phyloP scores from a whole-genome alignment of 2,329 filamentous ascomycete species.

The Chalara sp. region DNA sequence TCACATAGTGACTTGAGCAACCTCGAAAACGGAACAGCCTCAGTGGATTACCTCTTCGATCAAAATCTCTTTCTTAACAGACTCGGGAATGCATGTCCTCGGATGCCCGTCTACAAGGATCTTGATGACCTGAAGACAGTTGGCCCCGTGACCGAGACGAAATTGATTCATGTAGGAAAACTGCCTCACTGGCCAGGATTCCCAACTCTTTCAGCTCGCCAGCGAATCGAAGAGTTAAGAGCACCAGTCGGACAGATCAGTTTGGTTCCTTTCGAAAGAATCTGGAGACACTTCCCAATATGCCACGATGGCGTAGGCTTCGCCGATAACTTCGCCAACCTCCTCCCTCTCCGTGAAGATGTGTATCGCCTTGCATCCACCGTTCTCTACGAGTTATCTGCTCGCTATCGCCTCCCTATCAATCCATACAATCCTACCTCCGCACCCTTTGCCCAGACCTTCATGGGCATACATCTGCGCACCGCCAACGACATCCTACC shows the following conservation, averaged over 20 bases:
- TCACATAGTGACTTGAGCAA: no score
- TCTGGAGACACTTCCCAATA: neutral
- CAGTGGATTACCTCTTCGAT: constrained; percentile 13
- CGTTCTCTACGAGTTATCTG: neutral
- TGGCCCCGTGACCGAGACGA: constrained; percentile 1
- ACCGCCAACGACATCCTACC: neutral
- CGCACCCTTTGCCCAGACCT: neutral
- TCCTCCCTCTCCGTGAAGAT: neutral
- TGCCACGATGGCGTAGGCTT: neutral
- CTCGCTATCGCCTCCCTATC: neutral
- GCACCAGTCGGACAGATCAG: constrained; percentile 3
- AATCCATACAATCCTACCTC: neutral
- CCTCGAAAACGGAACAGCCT: constrained; percentile 1
- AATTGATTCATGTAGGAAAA: constrained; percentile 1
- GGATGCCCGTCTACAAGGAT: constrained; percentile 4
- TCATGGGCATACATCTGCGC: neutral
- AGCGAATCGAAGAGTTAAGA: neutral
- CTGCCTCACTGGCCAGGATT: constrained; percentile 1
- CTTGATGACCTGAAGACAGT: no score
- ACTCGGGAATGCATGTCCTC: constrained; percentile 8
- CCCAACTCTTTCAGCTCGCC: neutral
- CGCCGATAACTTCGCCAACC: neutral
- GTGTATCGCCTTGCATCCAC: neutral
- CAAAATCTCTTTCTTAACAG: constrained; percentile 8
- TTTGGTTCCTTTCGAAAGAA: neutral